A percentile compares a stretch with the other conserved stretches of the same genome.
Conservation (phyloP, 352 stramenopile genomes). For the Aphanomyces cochlioides region DNA sequence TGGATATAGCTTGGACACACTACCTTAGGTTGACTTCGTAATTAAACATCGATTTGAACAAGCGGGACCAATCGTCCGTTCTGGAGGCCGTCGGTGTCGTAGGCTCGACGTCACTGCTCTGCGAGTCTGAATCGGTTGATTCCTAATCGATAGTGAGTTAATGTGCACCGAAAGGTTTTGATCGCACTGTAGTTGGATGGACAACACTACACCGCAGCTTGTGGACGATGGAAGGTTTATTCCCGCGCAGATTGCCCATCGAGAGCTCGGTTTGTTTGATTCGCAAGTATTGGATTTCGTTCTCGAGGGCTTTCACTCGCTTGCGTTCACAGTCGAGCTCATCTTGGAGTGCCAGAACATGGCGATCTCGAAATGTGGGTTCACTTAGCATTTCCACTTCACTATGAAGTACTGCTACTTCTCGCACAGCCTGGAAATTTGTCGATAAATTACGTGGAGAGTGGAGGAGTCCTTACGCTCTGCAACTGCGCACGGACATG, state of each 20-base stretch:
- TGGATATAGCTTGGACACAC: not conserved
- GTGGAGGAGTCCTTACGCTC: not conserved
- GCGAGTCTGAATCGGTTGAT: not conserved
- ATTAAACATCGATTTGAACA: conserved; percentile 6
- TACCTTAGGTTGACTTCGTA: conserved; percentile 18
- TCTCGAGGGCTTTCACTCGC: conserved; percentile 21
- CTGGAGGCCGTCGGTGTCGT: not conserved
- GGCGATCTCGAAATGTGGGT: not conserved
- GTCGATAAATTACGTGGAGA: not conserved
- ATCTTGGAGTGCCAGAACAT: conserved; percentile 7
- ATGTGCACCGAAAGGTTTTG: not conserved
- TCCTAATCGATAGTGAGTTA: not conserved
- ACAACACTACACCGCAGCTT: not conserved
- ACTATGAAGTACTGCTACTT: not conserved
- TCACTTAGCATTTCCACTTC: conserved; percentile 2
- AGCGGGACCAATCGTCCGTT: not conserved
- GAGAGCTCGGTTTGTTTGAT: conserved; percentile 14
- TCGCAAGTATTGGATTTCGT: conserved; percentile 12
- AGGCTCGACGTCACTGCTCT: not conserved
- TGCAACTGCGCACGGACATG: not conserved
- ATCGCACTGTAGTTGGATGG: not conserved
- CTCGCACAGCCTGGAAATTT: not conserved
- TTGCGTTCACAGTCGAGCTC: conserved; percentile 16
- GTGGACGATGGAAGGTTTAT: conserved; percentile 4
- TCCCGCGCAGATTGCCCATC: not conserved